Evolutionary conservation across 1,139 yeast species (phyloP), one percentile per base, ranked within the genome.

Genomic region (Hansenula sp.): DNA sequence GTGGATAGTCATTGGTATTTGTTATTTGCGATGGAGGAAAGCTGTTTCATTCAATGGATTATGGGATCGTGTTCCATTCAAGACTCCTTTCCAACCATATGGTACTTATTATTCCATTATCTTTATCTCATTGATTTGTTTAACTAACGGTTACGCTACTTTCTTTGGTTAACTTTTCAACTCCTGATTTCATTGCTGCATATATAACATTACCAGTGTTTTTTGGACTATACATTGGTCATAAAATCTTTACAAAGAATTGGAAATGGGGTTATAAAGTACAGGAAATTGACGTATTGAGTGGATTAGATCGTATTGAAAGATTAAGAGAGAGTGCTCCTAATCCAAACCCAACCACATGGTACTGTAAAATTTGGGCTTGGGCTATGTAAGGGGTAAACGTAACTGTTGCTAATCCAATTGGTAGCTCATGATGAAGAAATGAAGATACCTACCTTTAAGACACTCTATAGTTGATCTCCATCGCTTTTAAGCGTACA

Each of bases 171-270:
- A 77, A n/a, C 9, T 85, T 92, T 88, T 62, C 65, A 38, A 61
- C 70, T 19, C 62, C 79, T 44, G 73, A 81, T 27, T 86, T 85
- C 53, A 61, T 84, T 44, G 83, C 83, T 53, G 74, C 77, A 40
- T 85, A 83, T 57, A 63, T 85, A 50, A 79, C 85, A 77, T 68
- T 83, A 29, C 82, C 83, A 44, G 64, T 84, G 34, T 80, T 81
- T 55, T 60, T 82, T 37, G 74, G 62, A 3, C 68, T 84, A 28
- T 83, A 72, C 51, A 47, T 81, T 18, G 66, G 62, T 16, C 82
- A 81, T 70, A 83, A 83, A 55, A 32, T 73, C 5, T 39, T 78
- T 29, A 77, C 84, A 28, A 73, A 69, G 49, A 68, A 79, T 64
- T 65, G 62, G 44, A 64, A 66, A 37, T 50, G 48, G 53, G 48